These are phyloP conservation scores for Leccinum disarticulatum DNA, from an alignment of 768 basidiomycete species.

Conservation along the genomic window DNA sequence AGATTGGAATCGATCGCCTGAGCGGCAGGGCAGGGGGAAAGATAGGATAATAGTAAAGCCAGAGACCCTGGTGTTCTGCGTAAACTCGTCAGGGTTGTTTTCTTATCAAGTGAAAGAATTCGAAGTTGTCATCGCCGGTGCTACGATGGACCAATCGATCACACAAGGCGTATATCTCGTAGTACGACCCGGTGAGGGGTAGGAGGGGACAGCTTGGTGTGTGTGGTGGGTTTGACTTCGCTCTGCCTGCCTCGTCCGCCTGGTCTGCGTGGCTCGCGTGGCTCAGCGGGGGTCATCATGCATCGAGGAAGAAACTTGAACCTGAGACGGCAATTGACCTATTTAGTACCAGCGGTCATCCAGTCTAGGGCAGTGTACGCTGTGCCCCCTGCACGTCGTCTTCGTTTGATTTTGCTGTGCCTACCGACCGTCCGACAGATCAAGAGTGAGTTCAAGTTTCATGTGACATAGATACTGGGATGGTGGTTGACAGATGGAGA, in stretches of 20 bases:
- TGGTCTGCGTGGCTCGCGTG: not conserved
- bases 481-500: not conserved
- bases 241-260: not conserved
- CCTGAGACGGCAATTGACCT: not conserved
- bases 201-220: not conserved
- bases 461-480: not conserved
- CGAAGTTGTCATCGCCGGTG: not conserved
- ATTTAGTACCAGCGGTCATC: not conserved
- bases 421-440: not conserved
- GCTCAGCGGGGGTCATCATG: not conserved
- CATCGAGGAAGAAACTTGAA: not conserved
- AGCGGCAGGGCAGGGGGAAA: too few relatives aligned
- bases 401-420: not conserved
- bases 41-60: too few relatives aligned
- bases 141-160: not conserved
- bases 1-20: not conserved
- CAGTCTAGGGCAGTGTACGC: not conserved
- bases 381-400: not conserved
- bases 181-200: not conserved
- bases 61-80: too few relatives aligned
- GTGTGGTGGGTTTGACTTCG: not conserved
- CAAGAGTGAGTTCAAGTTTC: not conserved
- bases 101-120: not conserved
- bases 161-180: not conserved
- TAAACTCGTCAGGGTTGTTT: too few relatives aligned